A percentile compares a stretch with the other conserved stretches of the same genome.
Evolutionary conservation across 768 basidiomycete genomes (phyloP).

Genomic region (Rhizopogon vulgaris): DNA sequence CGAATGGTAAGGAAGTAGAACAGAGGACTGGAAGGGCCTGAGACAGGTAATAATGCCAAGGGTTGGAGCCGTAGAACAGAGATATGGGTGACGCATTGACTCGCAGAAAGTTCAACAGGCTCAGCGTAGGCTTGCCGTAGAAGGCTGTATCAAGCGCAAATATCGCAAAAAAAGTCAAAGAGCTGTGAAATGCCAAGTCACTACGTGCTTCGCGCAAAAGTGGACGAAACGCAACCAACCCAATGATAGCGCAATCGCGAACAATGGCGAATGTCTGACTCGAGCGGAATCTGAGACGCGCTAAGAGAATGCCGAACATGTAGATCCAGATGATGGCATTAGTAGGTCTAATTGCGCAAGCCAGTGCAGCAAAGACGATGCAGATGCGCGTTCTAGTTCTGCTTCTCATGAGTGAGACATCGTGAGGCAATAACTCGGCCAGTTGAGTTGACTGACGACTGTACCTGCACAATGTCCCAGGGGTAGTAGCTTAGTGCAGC

Average conservation of each 20-base stretch:
- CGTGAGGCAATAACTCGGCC: constrained; percentile 7
- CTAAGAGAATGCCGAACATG: constrained; percentile 53
- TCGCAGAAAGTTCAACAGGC: constrained; percentile 74
- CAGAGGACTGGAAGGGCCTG: constrained; percentile 85
- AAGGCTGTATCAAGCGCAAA: constrained; percentile 64
- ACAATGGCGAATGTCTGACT: constrained; percentile 28
- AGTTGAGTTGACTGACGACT: constrained; percentile 9
- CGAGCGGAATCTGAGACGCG: constrained; percentile 38
- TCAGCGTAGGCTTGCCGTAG: constrained; percentile 61
- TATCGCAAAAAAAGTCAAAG: constrained; percentile 16
- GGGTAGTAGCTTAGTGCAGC: constrained; percentile 76
- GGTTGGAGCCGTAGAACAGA: constrained; percentile 82
- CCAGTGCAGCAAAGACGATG: constrained; percentile 62
- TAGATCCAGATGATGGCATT: constrained; percentile 83
- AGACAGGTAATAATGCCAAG: constrained; percentile 85
- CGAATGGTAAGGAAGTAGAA: constrained; percentile 67
- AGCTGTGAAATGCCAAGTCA: constrained; percentile 9
- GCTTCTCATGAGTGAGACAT: constrained; percentile 28
- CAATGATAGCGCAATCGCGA: constrained; percentile 33
- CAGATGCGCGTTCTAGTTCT: constrained; percentile 28
- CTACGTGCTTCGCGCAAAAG: background rate
- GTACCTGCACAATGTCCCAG: constrained; percentile 45
- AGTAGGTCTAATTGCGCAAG: constrained; percentile 83
- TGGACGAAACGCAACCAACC: constrained; percentile 33
- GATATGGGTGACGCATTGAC: constrained; percentile 85